Evolutionary conservation across 345 rosid genomes (phyloP).

Genomic region (Cardiospermum halicacabum): DNA sequence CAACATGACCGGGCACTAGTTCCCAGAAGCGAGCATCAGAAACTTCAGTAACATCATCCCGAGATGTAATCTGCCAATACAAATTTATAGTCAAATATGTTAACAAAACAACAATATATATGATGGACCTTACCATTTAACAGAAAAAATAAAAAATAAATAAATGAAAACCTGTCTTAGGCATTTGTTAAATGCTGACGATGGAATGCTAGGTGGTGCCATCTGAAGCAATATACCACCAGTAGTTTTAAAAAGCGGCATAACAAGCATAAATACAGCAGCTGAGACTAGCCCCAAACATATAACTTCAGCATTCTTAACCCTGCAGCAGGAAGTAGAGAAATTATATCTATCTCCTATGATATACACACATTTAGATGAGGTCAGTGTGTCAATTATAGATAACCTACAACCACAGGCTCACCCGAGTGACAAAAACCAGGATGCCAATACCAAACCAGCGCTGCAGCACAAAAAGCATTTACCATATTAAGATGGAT

Average conservation of each 20-base stretch:
- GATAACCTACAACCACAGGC: conserved; percentile 14
- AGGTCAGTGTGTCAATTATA: not conserved
- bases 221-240: conserved; percentile 88
- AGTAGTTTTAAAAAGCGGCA: conserved; percentile 81
- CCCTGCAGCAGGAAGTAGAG: conserved; percentile 45
- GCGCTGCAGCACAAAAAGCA: conserved; percentile 66
- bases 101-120: not conserved
- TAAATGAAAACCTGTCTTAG: conserved; percentile 98
- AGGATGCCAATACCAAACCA: conserved; percentile 93
- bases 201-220: conserved; percentile 84
- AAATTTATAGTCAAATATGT: conserved; percentile 3
- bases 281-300: conserved; percentile 88
- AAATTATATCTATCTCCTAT: not conserved
- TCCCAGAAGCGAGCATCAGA: conserved; percentile 92
- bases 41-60: conserved; percentile 72
- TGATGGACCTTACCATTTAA: not conserved
- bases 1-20: conserved; percentile 84
- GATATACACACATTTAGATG: not conserved
- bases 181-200: conserved; percentile 87
- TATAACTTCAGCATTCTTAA: conserved; percentile 87
- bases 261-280: conserved; percentile 75
- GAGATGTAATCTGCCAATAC: conserved; percentile 49
- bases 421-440: conserved; percentile 96
- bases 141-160: not conserved
- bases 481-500: conserved; percentile 29